Evolutionary conservation across 805 yeast genomes (phyloP).

Genomic region (Soucietia sequanensis): DNA sequence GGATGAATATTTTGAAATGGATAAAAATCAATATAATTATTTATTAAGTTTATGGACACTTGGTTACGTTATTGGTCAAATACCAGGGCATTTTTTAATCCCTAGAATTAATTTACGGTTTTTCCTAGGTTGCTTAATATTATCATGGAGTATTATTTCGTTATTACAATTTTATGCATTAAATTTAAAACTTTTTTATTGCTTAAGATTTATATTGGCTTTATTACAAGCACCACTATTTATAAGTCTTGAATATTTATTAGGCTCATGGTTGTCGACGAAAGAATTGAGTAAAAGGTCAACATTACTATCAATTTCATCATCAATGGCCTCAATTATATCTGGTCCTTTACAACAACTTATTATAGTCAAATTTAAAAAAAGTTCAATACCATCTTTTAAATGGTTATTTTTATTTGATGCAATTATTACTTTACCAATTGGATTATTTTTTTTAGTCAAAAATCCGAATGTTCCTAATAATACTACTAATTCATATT

Average conservation of each 20-base stretch:
- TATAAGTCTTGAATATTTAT: slow-evolving; percentile 59
- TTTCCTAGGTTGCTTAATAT: slow-evolving; percentile 34
- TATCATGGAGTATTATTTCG: slow-evolving; percentile 28
- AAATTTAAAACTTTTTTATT: slow-evolving; percentile 22
- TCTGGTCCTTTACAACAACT: slow-evolving; percentile 35
- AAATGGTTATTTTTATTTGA: slow-evolving; percentile 36
- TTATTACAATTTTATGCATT: slow-evolving; percentile 26
- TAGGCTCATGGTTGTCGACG: slow-evolving; percentile 29
- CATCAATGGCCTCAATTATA: slow-evolving; percentile 24
- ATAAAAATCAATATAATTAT: slow-evolving; percentile 44
- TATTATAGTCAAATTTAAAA: slow-evolving; percentile 20
- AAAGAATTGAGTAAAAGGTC: slow-evolving; percentile 28
- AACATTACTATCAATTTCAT: slow-evolving; percentile 29
- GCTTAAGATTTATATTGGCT: slow-evolving; percentile 39
- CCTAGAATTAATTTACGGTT: slow-evolving; percentile 35
- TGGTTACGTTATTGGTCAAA: slow-evolving; percentile 52
- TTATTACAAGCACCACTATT: slow-evolving; percentile 49
- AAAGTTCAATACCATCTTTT: slow-evolving; percentile 25
- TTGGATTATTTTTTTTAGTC: slow-evolving; percentile 30
- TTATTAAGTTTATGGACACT: slow-evolving; percentile 46
- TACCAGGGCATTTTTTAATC: slow-evolving; percentile 43
- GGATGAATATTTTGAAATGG: slow-evolving; percentile 43
- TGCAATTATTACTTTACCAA: slow-evolving; percentile 31
- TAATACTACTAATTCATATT: slow-evolving; percentile 33
- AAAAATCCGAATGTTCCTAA: slow-evolving; percentile 35